Evolutionary conservation across 345 rosid genomes (phyloP).

Genomic region (Stellera chamaejasme): DNA sequence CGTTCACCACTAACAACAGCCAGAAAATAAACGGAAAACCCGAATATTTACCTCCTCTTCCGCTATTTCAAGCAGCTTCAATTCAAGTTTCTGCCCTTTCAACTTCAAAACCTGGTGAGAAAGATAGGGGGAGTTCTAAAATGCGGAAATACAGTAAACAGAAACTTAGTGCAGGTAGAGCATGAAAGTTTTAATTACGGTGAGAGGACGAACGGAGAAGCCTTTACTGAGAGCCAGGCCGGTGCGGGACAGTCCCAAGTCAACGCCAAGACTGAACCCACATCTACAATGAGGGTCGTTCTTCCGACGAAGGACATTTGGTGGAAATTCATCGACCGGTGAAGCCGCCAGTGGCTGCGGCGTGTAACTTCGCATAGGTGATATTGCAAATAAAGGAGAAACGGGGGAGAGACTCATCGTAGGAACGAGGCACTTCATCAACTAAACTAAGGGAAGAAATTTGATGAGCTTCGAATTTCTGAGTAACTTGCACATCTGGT

Average conservation of each 20-base stretch:
- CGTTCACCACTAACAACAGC: background rate
- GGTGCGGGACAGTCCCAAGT: conserved; percentile 71
- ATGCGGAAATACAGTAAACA: background rate
- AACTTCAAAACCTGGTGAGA: conserved; percentile 53
- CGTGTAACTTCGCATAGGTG: conserved; percentile 3
- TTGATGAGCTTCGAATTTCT: too few relatives aligned
- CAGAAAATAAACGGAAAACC: background rate
- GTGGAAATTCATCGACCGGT: conserved; percentile 44
- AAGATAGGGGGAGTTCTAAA: background rate
- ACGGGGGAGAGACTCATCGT: conserved; percentile 1
- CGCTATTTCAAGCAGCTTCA: conserved; percentile 56
- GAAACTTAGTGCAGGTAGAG: background rate
- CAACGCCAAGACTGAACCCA: conserved; percentile 87
- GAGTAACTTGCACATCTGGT: too few relatives aligned
- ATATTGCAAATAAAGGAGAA: background rate
- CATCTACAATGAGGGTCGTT: conserved; percentile 55
- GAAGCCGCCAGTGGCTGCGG: conserved; percentile 17
- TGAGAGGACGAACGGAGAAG: conserved; percentile 61
- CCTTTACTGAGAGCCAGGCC: conserved; percentile 87
- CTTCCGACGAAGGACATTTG: conserved; percentile 66
- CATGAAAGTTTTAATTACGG: conserved; percentile 23
- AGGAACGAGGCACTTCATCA: too few relatives aligned
- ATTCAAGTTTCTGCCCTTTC: conserved; percentile 79
- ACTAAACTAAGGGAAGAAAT: too few relatives aligned
- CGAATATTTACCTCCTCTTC: conserved; percentile 39